Percentiles rank a stretch among this genome's conserved stretches.
Conservation (phyloP, 768 basidiomycete species). For the Russula earlei region DNA sequence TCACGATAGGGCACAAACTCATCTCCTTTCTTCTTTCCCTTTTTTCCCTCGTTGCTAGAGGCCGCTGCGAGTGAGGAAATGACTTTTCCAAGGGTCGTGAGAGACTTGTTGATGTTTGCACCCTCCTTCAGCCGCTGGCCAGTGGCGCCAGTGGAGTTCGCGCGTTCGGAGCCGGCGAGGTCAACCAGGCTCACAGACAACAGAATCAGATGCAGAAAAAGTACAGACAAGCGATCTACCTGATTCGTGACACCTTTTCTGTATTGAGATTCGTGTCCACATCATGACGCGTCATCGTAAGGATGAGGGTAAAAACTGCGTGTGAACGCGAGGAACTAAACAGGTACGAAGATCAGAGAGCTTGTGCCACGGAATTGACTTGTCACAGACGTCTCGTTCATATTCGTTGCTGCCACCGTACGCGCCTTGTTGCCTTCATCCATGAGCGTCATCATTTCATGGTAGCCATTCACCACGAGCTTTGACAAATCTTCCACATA, state of each 20-base stretch:
- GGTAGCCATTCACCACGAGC: conserved; percentile 81
- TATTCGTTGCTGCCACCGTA: conserved; percentile 97
- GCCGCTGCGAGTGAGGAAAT: conserved; percentile 76
- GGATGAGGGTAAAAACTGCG: conserved; percentile 91
- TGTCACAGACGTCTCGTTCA: conserved; percentile 83
- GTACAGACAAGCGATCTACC: conserved; percentile 30
- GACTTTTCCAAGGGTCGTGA: conserved; percentile 96
- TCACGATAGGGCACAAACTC: conserved; percentile 98
- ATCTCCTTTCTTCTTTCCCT: conserved; percentile 79
- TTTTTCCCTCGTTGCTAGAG: conserved; percentile 45
- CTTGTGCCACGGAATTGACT: background rate
- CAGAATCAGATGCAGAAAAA: background rate
- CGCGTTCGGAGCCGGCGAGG: conserved; percentile 92
- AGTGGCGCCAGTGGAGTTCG: conserved; percentile 96
- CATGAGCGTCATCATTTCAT: conserved; percentile 99
- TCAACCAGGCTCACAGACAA: conserved; percentile 67
- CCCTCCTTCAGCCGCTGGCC: conserved; percentile 95
- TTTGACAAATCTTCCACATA: conserved; percentile 98
- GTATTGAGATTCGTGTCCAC: conserved; percentile 78
- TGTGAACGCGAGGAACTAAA: conserved; percentile 88
- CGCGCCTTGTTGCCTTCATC: conserved; percentile 99
- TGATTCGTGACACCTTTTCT: conserved; percentile 98
- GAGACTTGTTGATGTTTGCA: conserved; percentile 96
- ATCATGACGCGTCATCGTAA: conserved; percentile 89
- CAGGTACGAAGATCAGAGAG: background rate